These are phyloP conservation scores for Athelia sp. DNA, from an alignment of 1,284 basidiomycete genomes.

Conservation along the genomic window DNA sequence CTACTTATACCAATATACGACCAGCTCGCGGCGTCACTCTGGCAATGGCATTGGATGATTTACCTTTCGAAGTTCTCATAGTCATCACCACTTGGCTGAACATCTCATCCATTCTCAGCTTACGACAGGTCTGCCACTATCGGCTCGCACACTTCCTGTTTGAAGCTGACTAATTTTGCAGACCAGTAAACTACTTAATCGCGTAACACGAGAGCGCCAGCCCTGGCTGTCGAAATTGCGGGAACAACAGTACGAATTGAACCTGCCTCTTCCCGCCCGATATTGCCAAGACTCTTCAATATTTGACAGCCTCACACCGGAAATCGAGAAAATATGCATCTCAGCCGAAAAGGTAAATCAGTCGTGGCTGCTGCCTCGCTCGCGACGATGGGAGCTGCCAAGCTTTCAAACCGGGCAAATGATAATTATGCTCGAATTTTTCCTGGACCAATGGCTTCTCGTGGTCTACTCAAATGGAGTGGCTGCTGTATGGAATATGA, in stretches of 20 bases:
- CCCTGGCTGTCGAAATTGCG: not conserved
- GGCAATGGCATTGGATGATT: not conserved
- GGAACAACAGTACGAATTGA: not conserved
- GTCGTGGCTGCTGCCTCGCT: not conserved
- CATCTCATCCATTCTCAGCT: not conserved
- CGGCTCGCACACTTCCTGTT: not conserved
- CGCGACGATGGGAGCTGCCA: conserved; percentile 6
- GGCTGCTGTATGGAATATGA: conserved; percentile 30
- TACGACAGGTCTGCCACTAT: not conserved
- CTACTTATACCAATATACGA: not conserved
- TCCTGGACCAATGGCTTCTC: conserved; percentile 36
- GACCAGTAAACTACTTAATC: not conserved
- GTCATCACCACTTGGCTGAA: not conserved
- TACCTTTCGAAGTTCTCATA: not conserved
- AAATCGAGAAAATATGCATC: not conserved
- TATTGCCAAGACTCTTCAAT: not conserved
- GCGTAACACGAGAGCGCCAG: not conserved
- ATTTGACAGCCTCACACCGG: not conserved
- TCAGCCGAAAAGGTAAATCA: not conserved
- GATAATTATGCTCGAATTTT: conserved; percentile 28
- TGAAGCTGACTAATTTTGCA: not conserved
- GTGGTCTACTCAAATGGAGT: conserved; percentile 31
- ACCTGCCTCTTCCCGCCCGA: not conserved
- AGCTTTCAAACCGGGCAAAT: conserved; percentile 10
- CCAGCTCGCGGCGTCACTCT: too few relatives aligned